These are phyloP conservation scores for Neurospora terricola DNA, from an alignment of 495 filamentous ascomycete genomes.

Conservation along the genomic window DNA sequence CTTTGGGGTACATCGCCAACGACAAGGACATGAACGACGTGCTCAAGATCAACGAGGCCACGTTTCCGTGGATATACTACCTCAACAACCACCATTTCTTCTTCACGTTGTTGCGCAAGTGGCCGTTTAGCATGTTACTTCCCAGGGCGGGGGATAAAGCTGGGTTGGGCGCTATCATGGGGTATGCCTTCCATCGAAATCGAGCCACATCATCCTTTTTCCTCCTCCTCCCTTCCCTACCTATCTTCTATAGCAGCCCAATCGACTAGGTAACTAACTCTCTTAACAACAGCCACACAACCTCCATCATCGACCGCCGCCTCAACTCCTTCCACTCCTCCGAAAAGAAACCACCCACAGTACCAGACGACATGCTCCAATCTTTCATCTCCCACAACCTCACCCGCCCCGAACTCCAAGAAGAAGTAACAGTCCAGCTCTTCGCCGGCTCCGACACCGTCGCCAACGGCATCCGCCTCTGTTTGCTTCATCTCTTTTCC, in stretches of 20 bases:
- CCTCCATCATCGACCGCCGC: slow-evolving; percentile 16
- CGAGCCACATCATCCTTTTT: too few relatives aligned
- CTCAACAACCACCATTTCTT: slow-evolving; percentile 44
- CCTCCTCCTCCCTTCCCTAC: too few relatives aligned
- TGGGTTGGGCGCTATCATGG: slow-evolving; percentile 10
- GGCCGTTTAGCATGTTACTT: slow-evolving; percentile 12
- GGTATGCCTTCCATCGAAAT: slow-evolving; percentile 2
- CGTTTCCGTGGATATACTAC: slow-evolving; percentile 38
- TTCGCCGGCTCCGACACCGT: slow-evolving; percentile 59
- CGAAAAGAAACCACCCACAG: not conserved
- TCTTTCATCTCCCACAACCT: slow-evolving; percentile 37
- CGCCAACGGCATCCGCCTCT: slow-evolving; percentile 43
- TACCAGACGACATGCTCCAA: slow-evolving; percentile 25
- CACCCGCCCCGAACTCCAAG: slow-evolving; percentile 23
- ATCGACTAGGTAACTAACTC: not conserved
- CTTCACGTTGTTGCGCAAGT: slow-evolving; percentile 36
- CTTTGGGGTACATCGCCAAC: slow-evolving; percentile 51
- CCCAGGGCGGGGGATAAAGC: slow-evolving; percentile 11
- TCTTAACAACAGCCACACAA: not conserved
- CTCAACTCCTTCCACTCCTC: slow-evolving; percentile 6
- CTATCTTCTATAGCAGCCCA: not conserved
- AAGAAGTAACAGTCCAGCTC: slow-evolving; percentile 33
- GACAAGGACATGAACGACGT: slow-evolving; percentile 49
- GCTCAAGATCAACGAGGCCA: slow-evolving; percentile 41
- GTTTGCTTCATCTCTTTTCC: slow-evolving; percentile 43